Percentiles rank a stretch among this genome's conserved stretches.
These are phyloP conservation scores for Penicillium sp. DNA, from an alignment of 2,329 filamentous ascomycete species.

Conservation along the genomic window DNA sequence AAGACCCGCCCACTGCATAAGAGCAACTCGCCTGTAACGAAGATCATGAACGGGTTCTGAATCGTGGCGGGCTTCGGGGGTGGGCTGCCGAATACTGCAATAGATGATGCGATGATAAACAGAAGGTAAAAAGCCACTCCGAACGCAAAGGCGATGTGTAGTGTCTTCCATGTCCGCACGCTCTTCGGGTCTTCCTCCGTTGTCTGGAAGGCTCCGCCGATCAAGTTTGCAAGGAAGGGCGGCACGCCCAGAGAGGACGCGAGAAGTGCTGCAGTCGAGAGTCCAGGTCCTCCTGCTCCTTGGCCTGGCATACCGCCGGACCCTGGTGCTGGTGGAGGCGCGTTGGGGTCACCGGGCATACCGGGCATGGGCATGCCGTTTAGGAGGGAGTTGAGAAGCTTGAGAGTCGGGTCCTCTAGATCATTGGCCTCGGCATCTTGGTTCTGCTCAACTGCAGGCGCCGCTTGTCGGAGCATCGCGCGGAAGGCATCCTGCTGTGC, in stretches of 20 bases:
- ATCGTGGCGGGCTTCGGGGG: constrained; percentile 47
- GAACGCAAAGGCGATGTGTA: constrained; percentile 61
- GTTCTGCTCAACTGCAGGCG: constrained; percentile 20
- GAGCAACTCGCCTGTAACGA: constrained; percentile 48
- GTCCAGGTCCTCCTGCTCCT: constrained; percentile 3
- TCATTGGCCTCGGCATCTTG: constrained; percentile 17
- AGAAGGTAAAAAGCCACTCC: constrained; percentile 55
- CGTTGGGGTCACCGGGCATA: constrained; percentile 11
- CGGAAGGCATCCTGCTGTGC: constrained; percentile 46
- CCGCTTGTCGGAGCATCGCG: constrained; percentile 38
- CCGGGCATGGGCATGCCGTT: constrained; percentile 26
- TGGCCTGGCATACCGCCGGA: constrained; percentile 9
- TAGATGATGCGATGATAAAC: constrained; percentile 36
- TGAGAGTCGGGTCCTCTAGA: constrained; percentile 38
- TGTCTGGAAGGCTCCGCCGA: constrained; percentile 39
- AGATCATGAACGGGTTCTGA: constrained; percentile 47
- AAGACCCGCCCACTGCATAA: constrained; percentile 40
- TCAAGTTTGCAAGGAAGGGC: constrained; percentile 40
- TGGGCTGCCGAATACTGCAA: constrained; percentile 38
- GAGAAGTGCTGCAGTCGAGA: constrained; percentile 30
- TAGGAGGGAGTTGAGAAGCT: constrained; percentile 38
- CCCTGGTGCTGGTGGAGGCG: constrained; percentile 27
- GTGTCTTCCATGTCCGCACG: constrained; percentile 53
- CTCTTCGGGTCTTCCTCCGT: constrained; percentile 38
- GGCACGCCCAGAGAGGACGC: constrained; percentile 46